phyloP scores from a whole-genome alignment of 2,329 filamentous ascomycete species.

The Dactylellina cionopaga region DNA sequence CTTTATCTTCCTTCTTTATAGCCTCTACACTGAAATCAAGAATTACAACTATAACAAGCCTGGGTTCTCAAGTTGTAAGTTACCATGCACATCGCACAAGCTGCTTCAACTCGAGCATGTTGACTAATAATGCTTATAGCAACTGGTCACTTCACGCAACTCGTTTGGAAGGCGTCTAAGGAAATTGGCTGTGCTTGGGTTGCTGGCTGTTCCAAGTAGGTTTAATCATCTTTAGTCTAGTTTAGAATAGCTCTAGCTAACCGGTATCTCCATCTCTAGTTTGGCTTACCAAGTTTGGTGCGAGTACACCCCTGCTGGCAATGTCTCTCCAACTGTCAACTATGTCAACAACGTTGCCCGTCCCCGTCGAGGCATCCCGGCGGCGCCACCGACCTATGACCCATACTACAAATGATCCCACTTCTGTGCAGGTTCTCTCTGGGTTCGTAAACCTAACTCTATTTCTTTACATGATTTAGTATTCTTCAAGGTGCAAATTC shows the following conservation, averaged over 20 bases:
- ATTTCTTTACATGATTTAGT: not conserved
- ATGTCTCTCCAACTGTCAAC: conserved; percentile 27
- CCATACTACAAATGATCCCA: conserved; percentile 18
- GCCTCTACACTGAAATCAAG: conserved; percentile 40
- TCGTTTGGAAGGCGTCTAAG: conserved; percentile 75
- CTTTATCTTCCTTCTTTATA: not conserved
- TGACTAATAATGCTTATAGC: conserved; percentile 50
- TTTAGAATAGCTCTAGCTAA: not conserved
- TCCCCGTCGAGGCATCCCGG: conserved; percentile 13
- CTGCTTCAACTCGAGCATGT: not conserved
- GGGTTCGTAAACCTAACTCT: too few species aligned
- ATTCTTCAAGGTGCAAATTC: not conserved
- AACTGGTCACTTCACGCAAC: conserved; percentile 77
- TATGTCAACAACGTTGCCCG: conserved; percentile 33
- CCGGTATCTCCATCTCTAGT: conserved; percentile 5
- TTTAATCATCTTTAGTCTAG: not conserved
- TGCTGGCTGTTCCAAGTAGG: conserved; percentile 48
- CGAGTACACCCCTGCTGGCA: conserved; percentile 38
- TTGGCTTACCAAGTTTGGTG: conserved; percentile 49
- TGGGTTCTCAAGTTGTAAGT: conserved; percentile 38
- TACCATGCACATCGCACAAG: not conserved
- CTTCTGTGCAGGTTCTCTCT: not conserved
- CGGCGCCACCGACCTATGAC: conserved; percentile 43
- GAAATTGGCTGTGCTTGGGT: conserved; percentile 68
- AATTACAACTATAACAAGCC: conserved; percentile 46